A percentile compares a stretch with the other conserved stretches of the same genome.
Evolutionary conservation across 176 grass and related monocot species (phyloP).

Genomic region (Zoysia pacifica): DNA sequence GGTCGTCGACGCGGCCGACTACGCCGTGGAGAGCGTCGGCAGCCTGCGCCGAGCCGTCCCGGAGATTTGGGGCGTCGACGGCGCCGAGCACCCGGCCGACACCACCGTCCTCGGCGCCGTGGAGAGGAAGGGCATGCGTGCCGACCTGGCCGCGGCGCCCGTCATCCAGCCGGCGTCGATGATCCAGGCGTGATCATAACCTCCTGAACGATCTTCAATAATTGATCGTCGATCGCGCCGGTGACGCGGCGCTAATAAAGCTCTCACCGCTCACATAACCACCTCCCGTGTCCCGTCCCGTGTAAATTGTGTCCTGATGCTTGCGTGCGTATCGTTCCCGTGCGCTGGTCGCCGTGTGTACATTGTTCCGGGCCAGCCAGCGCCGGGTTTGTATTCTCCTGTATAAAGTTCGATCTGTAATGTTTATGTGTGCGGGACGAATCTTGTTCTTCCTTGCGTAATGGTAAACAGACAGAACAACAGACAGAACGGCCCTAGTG

Average conservation of each 20-base stretch:
- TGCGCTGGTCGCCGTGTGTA: neutral
- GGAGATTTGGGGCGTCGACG: conserved; percentile 63
- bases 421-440: too few species aligned
- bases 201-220: conserved; percentile 16
- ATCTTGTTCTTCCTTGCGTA: too few species aligned
- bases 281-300: neutral
- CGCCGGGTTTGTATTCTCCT: neutral
- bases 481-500: too few species aligned
- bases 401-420: neutral
- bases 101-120: neutral
- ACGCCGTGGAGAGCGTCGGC: conserved; percentile 65
- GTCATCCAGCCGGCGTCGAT: conserved; percentile 59
- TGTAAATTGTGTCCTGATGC: conserved; percentile 33
- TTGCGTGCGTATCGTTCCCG: neutral
- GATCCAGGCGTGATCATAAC: conserved; percentile 51
- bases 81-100: neutral
- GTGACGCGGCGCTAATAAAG: neutral
- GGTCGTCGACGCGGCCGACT: conserved; percentile 54
- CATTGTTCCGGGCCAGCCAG: neutral
- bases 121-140: conserved; percentile 46
- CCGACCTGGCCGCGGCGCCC: conserved; percentile 54
- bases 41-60: conserved; percentile 56
- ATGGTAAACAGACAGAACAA: too few species aligned
- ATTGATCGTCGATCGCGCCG: neutral
- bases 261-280: neutral